Conservation (phyloP, 371 early-diverging fungal genomes). For the Smittium mucronatum region DNA sequence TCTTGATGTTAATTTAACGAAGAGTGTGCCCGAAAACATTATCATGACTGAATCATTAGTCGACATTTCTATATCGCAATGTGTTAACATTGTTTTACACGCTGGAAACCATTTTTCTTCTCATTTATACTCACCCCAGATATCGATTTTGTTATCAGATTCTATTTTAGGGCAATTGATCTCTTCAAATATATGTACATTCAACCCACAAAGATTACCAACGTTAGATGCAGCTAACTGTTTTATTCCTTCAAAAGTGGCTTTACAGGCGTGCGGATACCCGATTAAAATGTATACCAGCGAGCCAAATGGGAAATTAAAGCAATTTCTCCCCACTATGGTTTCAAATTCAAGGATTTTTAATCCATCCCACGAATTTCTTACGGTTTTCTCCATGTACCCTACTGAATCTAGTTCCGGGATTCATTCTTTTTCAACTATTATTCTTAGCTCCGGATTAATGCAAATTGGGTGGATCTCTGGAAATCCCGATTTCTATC, state of each 20-base stretch:
- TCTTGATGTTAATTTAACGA: not conserved
- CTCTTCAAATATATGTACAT: not conserved
- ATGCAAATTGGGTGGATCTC: conserved; percentile 31
- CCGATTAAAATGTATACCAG: not conserved
- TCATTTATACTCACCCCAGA: not conserved
- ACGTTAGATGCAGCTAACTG: not conserved
- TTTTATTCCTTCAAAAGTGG: not conserved
- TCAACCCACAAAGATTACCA: not conserved
- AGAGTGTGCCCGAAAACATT: not conserved
- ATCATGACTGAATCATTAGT: not conserved
- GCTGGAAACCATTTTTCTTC: not conserved
- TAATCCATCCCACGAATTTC: conserved; percentile 9
- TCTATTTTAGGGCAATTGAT: not conserved
- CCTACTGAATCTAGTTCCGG: conserved; percentile 16
- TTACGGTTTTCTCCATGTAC: conserved; percentile 4
- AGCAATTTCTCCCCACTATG: not conserved
- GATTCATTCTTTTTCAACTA: conserved; percentile 22
- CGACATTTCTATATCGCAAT: not conserved
- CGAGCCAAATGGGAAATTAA: not conserved
- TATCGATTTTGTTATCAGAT: not conserved
- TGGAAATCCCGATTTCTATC: conserved; percentile 21
- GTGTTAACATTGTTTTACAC: not conserved
- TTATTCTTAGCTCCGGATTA: conserved; percentile 24
- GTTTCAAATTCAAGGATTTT: not conserved
- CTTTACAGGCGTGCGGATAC: not conserved